Evolutionary conservation across 495 filamentous ascomycete species (phyloP), one percentile per base, ranked within the genome.

Genomic region (Neurospora tetraspora): DNA sequence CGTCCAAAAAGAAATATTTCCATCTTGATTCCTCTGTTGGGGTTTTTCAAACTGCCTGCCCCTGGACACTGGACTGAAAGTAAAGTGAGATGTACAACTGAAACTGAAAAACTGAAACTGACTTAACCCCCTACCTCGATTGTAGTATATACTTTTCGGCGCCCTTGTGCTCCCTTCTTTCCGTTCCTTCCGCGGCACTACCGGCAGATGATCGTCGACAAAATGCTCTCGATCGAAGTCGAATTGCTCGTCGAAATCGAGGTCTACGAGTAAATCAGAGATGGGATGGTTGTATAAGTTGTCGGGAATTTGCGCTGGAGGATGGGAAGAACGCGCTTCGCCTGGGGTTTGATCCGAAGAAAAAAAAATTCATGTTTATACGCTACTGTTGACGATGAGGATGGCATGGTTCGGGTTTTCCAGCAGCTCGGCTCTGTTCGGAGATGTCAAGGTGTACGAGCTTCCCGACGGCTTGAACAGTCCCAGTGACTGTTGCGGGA

Each of bases 371-470:
- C 31, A 18, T 43, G 16, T 43, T n/a, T 9, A 45, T 45, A 45
- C 5, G 6, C 34, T 7, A 34, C 2, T 20, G 18, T 10, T 20
- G 8, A 45, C 18, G 1, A 20, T 5, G 3, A 20, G 42, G 18
- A 43, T 43, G 42, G 42, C 39, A 42, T 43, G 42, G 18, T 18
- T 79, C 38, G 77, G 72, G 37, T 84, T 81, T 69, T 78, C 78
- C 3, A 83, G 80, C 61, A 84, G 84, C 12, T 83, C 83, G 31
- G 84, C 87, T 7, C 82, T 86, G 47, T 88, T 91, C 69, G 84
- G 80, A 38, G 89, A 91, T 73, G 90, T n/a, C n/a, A n/a, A n/a
- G n/a, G n/a, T 36, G 34, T 36, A 92, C 70, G 90, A 92, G 71
- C 81, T 92, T 16, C 81, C 89, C 16, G 90, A 91, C 37, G 84